A percentile compares a stretch with the other conserved stretches of the same genome.
phyloP scores from a whole-genome alignment of 495 filamentous ascomycete genomes.

The Neurospora sp. region DNA sequence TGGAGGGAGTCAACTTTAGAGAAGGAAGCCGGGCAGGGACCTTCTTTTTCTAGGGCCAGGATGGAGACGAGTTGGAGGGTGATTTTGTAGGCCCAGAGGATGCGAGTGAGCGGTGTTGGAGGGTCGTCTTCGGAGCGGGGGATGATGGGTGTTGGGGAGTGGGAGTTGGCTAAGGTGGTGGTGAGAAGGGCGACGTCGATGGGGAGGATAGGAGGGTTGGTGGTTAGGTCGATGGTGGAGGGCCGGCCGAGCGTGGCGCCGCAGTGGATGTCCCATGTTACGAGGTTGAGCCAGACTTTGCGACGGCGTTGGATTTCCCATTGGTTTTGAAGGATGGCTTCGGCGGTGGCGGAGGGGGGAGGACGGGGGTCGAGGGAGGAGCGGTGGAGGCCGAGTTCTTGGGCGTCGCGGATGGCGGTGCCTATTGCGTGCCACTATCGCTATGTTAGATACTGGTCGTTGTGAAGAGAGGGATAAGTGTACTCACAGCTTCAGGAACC shows the following conservation, averaged over 20 bases:
- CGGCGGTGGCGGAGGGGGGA: slow-evolving; percentile 27
- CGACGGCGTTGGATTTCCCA: slow-evolving; percentile 44
- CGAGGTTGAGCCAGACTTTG: slow-evolving; percentile 45
- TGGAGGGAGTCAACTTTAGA: slow-evolving; percentile 43
- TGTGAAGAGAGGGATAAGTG: no score
- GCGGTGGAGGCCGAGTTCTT: slow-evolving; percentile 52
- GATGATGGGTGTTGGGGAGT: slow-evolving; percentile 23
- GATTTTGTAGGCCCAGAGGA: slow-evolving; percentile 25
- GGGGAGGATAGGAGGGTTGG: slow-evolving; percentile 29
- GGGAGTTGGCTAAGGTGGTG: slow-evolving; percentile 13
- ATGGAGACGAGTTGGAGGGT: slow-evolving; percentile 27
- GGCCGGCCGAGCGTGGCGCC: slow-evolving; percentile 49
- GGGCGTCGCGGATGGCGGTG: slow-evolving; percentile 47
- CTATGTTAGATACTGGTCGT: no score
- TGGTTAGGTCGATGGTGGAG: slow-evolving; percentile 38
- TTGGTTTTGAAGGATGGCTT: slow-evolving; percentile 36
- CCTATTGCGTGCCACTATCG: slow-evolving; percentile 54
- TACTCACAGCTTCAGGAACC: slow-evolving; percentile 40
- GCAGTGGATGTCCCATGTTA: slow-evolving; percentile 51
- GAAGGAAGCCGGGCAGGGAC: slow-evolving; percentile 41
- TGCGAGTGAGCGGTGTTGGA: slow-evolving; percentile 32
- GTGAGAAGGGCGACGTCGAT: slow-evolving; percentile 20
- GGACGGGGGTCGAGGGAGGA: slow-evolving; percentile 29
- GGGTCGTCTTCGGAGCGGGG: slow-evolving; percentile 24
- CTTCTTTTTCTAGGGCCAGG: slow-evolving; percentile 39